phyloP scores from a whole-genome alignment of 2,329 filamentous ascomycete genomes.

The Calcarisporium arbuscula region DNA sequence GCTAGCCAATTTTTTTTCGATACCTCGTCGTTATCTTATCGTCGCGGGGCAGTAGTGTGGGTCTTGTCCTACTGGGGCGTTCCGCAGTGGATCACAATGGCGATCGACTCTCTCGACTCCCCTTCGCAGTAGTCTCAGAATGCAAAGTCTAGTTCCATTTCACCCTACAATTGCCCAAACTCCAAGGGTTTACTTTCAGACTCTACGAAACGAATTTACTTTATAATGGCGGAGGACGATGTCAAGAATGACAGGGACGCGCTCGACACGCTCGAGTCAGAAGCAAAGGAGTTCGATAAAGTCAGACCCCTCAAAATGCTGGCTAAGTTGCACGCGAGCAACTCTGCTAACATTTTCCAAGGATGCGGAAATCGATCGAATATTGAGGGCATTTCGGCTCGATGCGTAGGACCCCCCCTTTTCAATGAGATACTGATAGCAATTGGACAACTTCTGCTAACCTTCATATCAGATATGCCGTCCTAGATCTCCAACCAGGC shows the following conservation, averaged over 20 bases:
- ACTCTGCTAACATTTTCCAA: conserved; percentile 28
- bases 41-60: conserved; percentile 21
- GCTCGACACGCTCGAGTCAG: conserved; percentile 72
- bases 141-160: too few species aligned
- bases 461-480: conserved; percentile 63
- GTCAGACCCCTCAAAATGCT: conserved; percentile 33
- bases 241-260: conserved; percentile 62
- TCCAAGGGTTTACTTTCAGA: too few species aligned
- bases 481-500: conserved; percentile 91
- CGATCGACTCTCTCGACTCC: too few species aligned
- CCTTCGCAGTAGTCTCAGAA: too few species aligned
- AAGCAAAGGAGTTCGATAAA: conserved; percentile 89
- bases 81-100: too few species aligned
- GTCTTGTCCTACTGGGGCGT: too few species aligned
- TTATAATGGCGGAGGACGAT: conserved; percentile 30
- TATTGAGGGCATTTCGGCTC: conserved; percentile 79
- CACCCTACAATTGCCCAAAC: too few species aligned
- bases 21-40: conserved; percentile 31
- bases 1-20: conserved; percentile 26
- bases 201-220: not conserved
- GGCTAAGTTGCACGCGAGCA: conserved; percentile 8
- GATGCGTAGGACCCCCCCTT: conserved; percentile 40
- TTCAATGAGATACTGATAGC: not conserved
- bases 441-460: conserved; percentile 2
- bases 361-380: conserved; percentile 95